Evolutionary conservation across 495 filamentous ascomycete genomes (phyloP).

Genomic region (Niebla homalea): DNA sequence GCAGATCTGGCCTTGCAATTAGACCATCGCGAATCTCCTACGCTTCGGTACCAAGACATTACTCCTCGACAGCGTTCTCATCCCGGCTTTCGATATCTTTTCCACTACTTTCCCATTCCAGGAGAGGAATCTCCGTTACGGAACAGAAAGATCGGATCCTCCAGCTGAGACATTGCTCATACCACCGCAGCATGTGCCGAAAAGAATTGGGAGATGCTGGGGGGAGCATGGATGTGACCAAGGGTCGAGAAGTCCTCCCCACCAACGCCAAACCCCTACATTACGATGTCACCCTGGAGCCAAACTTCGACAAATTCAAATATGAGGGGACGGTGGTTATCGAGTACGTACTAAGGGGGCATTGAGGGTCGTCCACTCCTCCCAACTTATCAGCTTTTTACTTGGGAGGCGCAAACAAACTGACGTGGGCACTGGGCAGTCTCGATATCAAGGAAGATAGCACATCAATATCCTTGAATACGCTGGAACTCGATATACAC

Average conservation of each 20-base stretch:
- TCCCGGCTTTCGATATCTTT: background rate
- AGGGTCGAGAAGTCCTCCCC: conserved; percentile 50
- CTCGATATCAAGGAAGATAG: conserved; percentile 79
- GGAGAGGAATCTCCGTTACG: background rate
- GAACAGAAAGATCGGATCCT: background rate
- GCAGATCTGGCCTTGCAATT: too few relatives aligned
- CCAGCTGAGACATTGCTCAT: conserved; percentile 26
- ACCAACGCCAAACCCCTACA: conserved; percentile 56
- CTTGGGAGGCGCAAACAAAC: conserved; percentile 23
- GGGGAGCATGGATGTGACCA: conserved; percentile 31
- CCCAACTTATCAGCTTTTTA: conserved; percentile 11
- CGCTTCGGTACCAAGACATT: too few relatives aligned
- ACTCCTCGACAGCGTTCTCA: too few relatives aligned
- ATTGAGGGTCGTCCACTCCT: conserved; percentile 6
- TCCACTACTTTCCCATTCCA: background rate
- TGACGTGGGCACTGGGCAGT: conserved; percentile 19
- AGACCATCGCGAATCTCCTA: too few relatives aligned
- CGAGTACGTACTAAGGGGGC: conserved; percentile 34
- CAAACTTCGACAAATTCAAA: conserved; percentile 48
- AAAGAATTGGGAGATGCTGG: conserved; percentile 18
- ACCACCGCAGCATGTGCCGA: conserved; percentile 29
- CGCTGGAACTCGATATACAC: conserved; percentile 74
- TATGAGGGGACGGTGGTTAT: conserved; percentile 52
- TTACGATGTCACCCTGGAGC: conserved; percentile 55
- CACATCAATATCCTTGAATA: conserved; percentile 76